Conservation (phyloP, 805 yeast species). For the Kazachstania taianensis region DNA sequence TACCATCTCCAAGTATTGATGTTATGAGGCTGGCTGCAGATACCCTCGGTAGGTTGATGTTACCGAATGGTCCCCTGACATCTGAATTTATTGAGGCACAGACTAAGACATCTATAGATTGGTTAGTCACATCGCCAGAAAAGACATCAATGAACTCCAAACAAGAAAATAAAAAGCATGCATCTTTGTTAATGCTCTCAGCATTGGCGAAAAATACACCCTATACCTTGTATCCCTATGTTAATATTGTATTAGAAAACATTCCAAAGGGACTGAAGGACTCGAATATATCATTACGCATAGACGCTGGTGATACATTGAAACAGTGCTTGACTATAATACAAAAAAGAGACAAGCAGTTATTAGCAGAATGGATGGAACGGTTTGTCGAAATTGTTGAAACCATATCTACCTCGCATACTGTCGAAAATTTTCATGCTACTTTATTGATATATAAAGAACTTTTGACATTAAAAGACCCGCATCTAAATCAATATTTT, state of each 20-base stretch:
- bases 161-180: conserved; percentile 75
- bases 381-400: conserved; percentile 42
- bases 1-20: conserved; percentile 65
- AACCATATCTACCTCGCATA: conserved; percentile 25
- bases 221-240: conserved; percentile 62
- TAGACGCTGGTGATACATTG: conserved; percentile 71
- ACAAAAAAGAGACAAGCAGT: conserved; percentile 61
- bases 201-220: conserved; percentile 80
- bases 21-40: conserved; percentile 77
- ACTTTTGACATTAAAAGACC: conserved; percentile 59
- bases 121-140: conserved; percentile 49
- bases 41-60: conserved; percentile 75
- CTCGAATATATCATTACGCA: conserved; percentile 54
- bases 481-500: conserved; percentile 55
- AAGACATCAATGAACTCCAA: conserved; percentile 32
- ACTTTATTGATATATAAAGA: conserved; percentile 70
- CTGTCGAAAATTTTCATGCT: conserved; percentile 68
- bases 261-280: conserved; percentile 81
- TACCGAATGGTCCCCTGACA: conserved; percentile 75
- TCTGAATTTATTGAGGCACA: conserved; percentile 88
- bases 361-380: conserved; percentile 63
- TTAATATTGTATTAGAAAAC: conserved; percentile 62
- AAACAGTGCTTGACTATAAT: conserved; percentile 66
- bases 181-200: conserved; percentile 70
- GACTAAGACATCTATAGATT: conserved; percentile 74